phyloP scores from a whole-genome alignment of 2,329 filamentous ascomycete genomes.

The Bisporella sp. region DNA sequence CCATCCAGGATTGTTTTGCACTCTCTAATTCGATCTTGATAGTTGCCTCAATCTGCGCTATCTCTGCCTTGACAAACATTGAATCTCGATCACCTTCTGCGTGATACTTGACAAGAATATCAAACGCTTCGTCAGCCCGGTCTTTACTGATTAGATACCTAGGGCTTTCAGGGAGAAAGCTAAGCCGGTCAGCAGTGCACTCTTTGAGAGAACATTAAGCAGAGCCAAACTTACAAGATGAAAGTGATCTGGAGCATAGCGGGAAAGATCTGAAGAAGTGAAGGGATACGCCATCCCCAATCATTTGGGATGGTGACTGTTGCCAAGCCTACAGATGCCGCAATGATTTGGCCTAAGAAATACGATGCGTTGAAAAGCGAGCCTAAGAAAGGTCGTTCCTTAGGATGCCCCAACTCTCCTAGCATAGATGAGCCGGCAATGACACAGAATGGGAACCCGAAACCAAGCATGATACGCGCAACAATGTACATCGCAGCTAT shows the following conservation, averaged over 20 bases:
- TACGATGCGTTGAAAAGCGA: background rate
- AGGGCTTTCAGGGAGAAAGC: conserved; percentile 45
- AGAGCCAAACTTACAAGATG: background rate
- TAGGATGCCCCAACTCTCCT: background rate
- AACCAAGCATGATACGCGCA: background rate
- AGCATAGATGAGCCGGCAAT: background rate
- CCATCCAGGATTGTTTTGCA: background rate
- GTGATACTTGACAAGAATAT: conserved; percentile 44
- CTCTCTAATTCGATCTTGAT: background rate
- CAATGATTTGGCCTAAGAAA: background rate
- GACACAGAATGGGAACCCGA: conserved; percentile 2
- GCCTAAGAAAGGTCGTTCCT: background rate
- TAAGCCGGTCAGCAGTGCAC: too few relatives aligned
- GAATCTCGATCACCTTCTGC: conserved; percentile 36
- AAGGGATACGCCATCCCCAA: background rate
- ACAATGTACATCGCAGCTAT: background rate
- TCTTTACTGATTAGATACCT: conserved; percentile 42
- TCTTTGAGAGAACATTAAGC: too few relatives aligned
- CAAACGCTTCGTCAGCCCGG: conserved; percentile 42
- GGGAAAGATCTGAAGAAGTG: background rate
- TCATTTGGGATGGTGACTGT: background rate
- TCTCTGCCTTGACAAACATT: conserved; percentile 39
- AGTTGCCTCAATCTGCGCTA: background rate
- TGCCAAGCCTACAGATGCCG: background rate
- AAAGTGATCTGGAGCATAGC: conserved; percentile 8